Base-by-base conservation (phyloP, 2,329 filamentous ascomycete species). In the Fusarium haematococcum region DNA sequence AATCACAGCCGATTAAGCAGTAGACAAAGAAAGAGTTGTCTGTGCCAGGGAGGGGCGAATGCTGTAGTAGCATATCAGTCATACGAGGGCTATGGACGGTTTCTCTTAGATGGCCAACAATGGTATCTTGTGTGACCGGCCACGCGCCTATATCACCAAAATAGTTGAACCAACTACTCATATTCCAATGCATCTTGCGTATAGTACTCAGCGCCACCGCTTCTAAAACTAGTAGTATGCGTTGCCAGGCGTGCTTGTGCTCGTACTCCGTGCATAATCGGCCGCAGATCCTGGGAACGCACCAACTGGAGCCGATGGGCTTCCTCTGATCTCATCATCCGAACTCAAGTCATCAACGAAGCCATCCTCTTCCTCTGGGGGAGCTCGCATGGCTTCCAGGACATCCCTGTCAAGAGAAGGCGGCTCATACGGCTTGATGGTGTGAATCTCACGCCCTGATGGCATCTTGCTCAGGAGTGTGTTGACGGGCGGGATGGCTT, bases 391-490 rank as follows among this genome's bases (percentile, higher is more conserved):
- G 2, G 85, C 84, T 60, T 92, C 89, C 13, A 98, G 84, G 0
- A 89, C 85, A 32, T 91, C 88, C 13, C 88, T 85, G 50, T 93
- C 93, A 13, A 98, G 83, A 2, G 84, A 81, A 0, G 93, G 93
- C 1, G 91, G 89, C 8, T 88, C 85, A 76, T 91, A 98, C 1
- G 90, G 86, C 78, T 92, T 92, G 39, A 94, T 85, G 0, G 86
- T 88, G 74, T 97, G 93, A 63, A 98, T 95, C 78, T 98, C 95
- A 72, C 96, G 90, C 2, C 96, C 96, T 1, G 94, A 96, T 0
- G 97, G 96, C 85, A 98, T 93, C 70, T 91, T 92, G 8, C 93
- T 89, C 6, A 97, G 83, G 11, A 98, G 85, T 0, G 93, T 89
- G 16, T 91, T 92, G 6, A 90, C 88, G 0, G 93, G 88, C 0